Conservation (phyloP, 306 rosid genomes). For the Begonia masoniana region DNA sequence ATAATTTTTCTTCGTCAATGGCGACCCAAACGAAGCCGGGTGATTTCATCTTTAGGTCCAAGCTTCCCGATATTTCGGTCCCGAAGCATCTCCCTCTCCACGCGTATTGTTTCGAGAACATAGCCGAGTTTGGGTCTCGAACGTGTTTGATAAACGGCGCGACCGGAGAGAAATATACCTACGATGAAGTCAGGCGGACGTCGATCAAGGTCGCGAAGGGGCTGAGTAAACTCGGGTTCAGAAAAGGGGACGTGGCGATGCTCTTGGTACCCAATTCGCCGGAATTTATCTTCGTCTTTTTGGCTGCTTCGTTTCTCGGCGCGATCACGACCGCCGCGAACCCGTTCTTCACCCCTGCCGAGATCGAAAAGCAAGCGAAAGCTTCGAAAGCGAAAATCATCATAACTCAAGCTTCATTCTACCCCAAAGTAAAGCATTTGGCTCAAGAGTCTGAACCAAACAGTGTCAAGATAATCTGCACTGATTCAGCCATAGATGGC, state of each 20-base stretch:
- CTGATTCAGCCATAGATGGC: constrained; percentile 18
- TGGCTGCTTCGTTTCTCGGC: constrained; percentile 43
- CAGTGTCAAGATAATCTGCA: constrained; percentile 19
- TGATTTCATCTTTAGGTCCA: constrained; percentile 17
- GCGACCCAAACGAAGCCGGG: no score
- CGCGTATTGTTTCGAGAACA: constrained; percentile 51
- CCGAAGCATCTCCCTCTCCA: constrained; percentile 65
- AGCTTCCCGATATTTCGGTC: constrained; percentile 59
- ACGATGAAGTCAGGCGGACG: constrained; percentile 35
- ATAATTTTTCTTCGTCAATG: no score
- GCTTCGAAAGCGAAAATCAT: constrained; percentile 41
- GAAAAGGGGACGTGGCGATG: constrained; percentile 45
- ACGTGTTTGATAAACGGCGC: constrained; percentile 49
- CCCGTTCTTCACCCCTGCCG: constrained; percentile 29
- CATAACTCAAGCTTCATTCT: constrained; percentile 30
- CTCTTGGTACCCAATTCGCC: constrained; percentile 60
- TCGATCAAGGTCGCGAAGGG: constrained; percentile 37
- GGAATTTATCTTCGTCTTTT: constrained; percentile 45
- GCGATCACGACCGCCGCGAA: constrained; percentile 47
- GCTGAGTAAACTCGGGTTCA: constrained; percentile 27
- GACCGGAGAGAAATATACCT: constrained; percentile 33
- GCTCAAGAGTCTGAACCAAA: background rate
- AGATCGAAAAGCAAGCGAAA: constrained; percentile 51
- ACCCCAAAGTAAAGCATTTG: constrained; percentile 43
- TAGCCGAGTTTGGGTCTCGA: constrained; percentile 28